Evolutionary conservation across 2,329 filamentous ascomycete species (phyloP), one percentile per base, ranked within the genome.

Genomic region (Blastomyces silverae): DNA sequence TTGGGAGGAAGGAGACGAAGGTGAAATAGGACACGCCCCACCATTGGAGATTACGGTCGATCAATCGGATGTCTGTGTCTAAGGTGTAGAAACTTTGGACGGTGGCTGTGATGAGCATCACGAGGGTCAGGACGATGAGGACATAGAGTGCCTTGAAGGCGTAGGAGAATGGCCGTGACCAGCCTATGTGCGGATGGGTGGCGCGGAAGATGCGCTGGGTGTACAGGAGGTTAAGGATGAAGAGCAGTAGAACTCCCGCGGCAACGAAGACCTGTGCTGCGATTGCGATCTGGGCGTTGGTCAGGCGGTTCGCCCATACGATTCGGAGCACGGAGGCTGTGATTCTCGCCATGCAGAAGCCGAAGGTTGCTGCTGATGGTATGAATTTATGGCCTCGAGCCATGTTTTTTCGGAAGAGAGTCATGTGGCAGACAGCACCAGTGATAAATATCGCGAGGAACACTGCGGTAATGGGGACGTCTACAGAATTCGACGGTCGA

Each of bases 181-280:
- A 93, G 65, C 90, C 91, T 42, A 91, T 73, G 1, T 74, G 72
- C 0, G 90, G 90, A 71, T 92, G 89, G 57, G 85, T 84, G 4
- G 89, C 88, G 63, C 91, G 84, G 22, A 94, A 76, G 34, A 96
- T 82, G 57, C 91, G 86, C 76, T 91, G 89, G 0, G 87, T 78
- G 72, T 92, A 90, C 71, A 94, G 78, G 53, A 95, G 77, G 77
- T 96, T 94, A 76, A 91, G 79, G 70, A 93, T 78, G 75, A 90
- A 93, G 34, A 95, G 79, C 8, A 95, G 76, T 44, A 95, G 74
- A 20, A 92, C 86, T 53, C 90, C 91, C 0, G 89, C 87, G 56
- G 87, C 85, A 65, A 90, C 84, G 70, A 94, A 87, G 71, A 94
- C 84, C 68, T 81, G 81, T 3, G 89, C 85, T 0, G 84, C 83